These are phyloP conservation scores for Fraxinus cuspidata DNA, from an alignment of 257 asterid genomes.

Conservation along the genomic window DNA sequence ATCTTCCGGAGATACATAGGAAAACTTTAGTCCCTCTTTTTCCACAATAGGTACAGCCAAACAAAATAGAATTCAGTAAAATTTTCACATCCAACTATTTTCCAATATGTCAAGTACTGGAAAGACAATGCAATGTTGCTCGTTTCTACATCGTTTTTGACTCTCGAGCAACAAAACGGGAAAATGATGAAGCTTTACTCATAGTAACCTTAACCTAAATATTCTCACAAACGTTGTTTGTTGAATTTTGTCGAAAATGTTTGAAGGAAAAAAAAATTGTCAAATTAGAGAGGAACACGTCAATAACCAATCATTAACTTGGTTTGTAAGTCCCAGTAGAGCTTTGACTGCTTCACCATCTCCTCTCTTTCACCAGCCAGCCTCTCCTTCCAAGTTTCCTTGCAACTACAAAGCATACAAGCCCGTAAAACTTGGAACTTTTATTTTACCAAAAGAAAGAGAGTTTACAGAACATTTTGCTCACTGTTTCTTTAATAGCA, in stretches of 20 bases:
- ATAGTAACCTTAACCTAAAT: not conserved
- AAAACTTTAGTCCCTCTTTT: not conserved
- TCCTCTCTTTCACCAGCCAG: slow-evolving; percentile 54
- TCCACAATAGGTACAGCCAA: not conserved
- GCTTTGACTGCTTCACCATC: slow-evolving; percentile 71
- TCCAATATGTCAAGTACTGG: not conserved
- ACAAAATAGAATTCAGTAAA: not conserved
- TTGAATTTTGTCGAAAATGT: not conserved
- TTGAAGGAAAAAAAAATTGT: not conserved
- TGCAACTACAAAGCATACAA: slow-evolving; percentile 41
- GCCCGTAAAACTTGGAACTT: not conserved
- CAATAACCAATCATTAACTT: slow-evolving; percentile 66
- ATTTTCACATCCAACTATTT: not conserved
- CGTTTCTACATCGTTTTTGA: not conserved
- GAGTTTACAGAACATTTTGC: not conserved
- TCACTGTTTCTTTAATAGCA: slow-evolving; percentile 74
- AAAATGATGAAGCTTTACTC: not conserved
- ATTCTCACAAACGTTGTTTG: not conserved
- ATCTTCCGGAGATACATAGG: not conserved
- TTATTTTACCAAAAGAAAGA: not conserved
- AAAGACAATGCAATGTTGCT: not conserved
- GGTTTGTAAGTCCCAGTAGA: slow-evolving; percentile 68
- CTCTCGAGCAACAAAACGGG: not conserved
- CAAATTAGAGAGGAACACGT: not conserved
- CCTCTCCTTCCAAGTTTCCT: slow-evolving; percentile 79